Evolutionary conservation across 2,329 filamentous ascomycete genomes (phyloP).

Genomic region (Ustilaginoidea virens): DNA sequence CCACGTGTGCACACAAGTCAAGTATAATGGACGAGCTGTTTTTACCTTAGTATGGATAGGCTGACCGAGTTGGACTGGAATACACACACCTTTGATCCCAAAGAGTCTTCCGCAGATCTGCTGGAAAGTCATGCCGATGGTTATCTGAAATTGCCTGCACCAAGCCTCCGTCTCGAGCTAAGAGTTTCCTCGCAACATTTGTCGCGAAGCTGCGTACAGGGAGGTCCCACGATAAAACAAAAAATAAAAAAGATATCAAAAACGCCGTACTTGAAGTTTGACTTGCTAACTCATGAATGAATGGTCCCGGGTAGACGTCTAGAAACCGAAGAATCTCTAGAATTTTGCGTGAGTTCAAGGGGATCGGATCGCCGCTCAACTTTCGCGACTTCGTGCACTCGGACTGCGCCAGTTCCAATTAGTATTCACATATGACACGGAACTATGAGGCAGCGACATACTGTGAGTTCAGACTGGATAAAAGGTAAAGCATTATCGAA

Average conservation of each 20-base stretch:
- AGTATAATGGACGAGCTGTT: constrained; percentile 23
- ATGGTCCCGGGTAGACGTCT: constrained; percentile 27
- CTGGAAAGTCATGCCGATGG: constrained; percentile 11
- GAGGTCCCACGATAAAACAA: constrained; percentile 35
- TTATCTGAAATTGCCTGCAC: constrained; percentile 11
- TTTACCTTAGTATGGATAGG: background rate
- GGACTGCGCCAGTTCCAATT: constrained; percentile 1
- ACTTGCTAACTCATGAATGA: constrained; percentile 16
- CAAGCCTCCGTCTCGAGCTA: constrained; percentile 17
- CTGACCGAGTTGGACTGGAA: background rate
- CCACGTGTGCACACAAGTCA: constrained; percentile 32
- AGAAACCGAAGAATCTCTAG: constrained; percentile 33
- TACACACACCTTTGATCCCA: constrained; percentile 36
- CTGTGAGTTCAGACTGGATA: constrained; percentile 19
- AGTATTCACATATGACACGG: background rate
- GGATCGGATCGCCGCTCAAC: constrained; percentile 9
- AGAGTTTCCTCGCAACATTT: constrained; percentile 31
- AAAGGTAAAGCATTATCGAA: constrained; percentile 40
- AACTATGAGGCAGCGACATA: background rate
- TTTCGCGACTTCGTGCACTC: constrained; percentile 5
- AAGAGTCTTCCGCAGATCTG: constrained; percentile 23
- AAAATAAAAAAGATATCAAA: constrained; percentile 36
- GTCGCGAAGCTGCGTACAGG: constrained; percentile 32
- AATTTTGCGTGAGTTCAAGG: constrained; percentile 22
- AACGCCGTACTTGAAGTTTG: constrained; percentile 15